Conservation (phyloP, 2,329 filamentous ascomycete genomes). For the Aspergillus sp. region DNA sequence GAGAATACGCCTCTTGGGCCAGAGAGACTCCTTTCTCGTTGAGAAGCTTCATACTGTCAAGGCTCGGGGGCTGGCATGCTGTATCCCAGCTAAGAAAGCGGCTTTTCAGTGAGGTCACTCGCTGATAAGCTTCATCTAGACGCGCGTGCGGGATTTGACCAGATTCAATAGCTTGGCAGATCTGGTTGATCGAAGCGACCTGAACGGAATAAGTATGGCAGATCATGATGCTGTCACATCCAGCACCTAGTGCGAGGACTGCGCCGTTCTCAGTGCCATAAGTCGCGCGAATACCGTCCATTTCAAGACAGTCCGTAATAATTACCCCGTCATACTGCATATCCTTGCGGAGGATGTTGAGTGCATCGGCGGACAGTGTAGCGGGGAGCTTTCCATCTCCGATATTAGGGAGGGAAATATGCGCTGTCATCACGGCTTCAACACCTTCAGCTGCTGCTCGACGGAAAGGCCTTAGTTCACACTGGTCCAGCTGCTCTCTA, state of each 20-base stretch:
- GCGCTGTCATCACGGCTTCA: conserved; percentile 46
- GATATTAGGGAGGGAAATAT: conserved; percentile 41
- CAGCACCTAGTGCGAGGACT: conserved; percentile 41
- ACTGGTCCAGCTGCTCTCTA: conserved; percentile 36
- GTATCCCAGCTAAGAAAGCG: conserved; percentile 34
- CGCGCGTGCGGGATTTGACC: conserved; percentile 30
- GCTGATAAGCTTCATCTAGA: conserved; percentile 34
- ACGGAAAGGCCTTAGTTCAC: conserved; percentile 45
- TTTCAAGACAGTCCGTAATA: conserved; percentile 46
- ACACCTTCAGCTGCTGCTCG: conserved; percentile 41
- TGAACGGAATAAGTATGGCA: conserved; percentile 44
- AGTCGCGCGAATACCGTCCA: conserved; percentile 43
- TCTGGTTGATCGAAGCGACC: conserved; percentile 38
- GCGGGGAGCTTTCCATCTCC: conserved; percentile 35
- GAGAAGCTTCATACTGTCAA: conserved; percentile 19
- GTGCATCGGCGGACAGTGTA: conserved; percentile 36
- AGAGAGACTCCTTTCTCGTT: conserved; percentile 24
- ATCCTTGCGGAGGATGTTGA: conserved; percentile 40
- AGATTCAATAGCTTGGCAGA: conserved; percentile 36
- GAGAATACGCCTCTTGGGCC: conserved; percentile 35
- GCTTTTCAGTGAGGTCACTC: conserved; percentile 36
- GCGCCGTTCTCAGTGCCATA: conserved; percentile 42
- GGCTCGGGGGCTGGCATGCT: conserved; percentile 18
- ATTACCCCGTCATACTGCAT: conserved; percentile 45
- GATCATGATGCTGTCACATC: conserved; percentile 47